Evolutionary conservation across 805 yeast genomes (phyloP), one percentile per base, ranked within the genome.

Genomic region (Candida sanyiensis): DNA sequence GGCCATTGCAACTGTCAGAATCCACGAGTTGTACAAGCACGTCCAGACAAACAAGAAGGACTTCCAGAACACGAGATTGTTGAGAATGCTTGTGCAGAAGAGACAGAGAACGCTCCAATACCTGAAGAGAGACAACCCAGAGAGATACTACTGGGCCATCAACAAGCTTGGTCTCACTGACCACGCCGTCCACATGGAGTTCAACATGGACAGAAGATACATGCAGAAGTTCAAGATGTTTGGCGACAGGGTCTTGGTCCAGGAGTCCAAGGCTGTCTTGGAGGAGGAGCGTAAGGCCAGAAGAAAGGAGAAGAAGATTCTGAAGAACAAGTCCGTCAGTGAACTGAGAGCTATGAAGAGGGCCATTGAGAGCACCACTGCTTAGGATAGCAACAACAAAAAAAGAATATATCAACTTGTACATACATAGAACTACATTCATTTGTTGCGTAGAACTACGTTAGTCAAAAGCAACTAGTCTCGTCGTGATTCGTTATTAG

Each of bases 151-250:
- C 62, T 80, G 87, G 80, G 71, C 95, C 32, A 78, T 90, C 45
- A 83, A 83, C 52, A 88, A 87, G 62, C 69, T 90, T 39, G 98
- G 97, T 1, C 70, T 90, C 46, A 77, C 83, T 28, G 97, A 90
- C 62, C 80, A 73, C 41, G 80, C 80, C 22, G 79, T 88, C 18
- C 75, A 74, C 39, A 69, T 73, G 54, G 97, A 89, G 67, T 90
- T 90, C 67, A 77, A 76, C 60, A 73, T 85, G 78, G 84, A 79
- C 51, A 79, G 70, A 59, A 76, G 75, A 54, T 84, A 84, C 64
- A 74, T 83, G 76, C 84, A 84, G 61, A 83, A 81, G 54, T 83
- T 73, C 64, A 67, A 78, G 57, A 76, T 83, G 50, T 83, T 83
- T 75, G 90, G 89, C 37, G 89, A 83, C 55, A 72, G 79, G 61